Conservation (phyloP, 345 rosid species). For the Noccaea caerulescens region DNA sequence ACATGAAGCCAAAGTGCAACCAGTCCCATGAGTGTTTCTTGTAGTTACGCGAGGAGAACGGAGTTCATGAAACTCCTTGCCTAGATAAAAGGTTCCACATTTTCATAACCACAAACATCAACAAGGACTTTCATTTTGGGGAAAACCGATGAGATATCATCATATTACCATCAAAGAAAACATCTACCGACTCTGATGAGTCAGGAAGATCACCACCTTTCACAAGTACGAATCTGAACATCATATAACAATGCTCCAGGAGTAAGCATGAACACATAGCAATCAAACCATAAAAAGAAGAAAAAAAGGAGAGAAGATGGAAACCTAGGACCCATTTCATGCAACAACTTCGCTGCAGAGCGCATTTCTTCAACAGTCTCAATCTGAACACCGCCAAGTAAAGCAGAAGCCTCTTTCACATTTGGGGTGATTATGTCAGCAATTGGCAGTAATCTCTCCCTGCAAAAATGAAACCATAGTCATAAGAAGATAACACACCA, state of each 20-base stretch:
- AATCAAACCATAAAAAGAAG: conserved; percentile 4
- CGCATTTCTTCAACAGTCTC: conserved; percentile 76
- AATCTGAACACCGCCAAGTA: conserved; percentile 67
- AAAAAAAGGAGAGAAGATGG: conserved; percentile 24
- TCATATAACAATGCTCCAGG: not conserved
- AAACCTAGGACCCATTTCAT: conserved; percentile 85
- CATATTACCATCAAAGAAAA: conserved; percentile 70
- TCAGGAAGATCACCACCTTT: conserved; percentile 96
- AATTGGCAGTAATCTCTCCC: conserved; percentile 81
- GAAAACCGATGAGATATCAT: not conserved
- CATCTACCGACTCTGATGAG: conserved; percentile 84
- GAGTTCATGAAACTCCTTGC: conserved; percentile 66
- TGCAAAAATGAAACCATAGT: conserved; percentile 46
- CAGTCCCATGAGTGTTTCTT: conserved; percentile 90
- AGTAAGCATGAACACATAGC: conserved; percentile 4
- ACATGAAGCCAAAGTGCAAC: conserved; percentile 96
- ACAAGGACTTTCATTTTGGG: conserved; percentile 7
- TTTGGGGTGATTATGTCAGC: conserved; percentile 92
- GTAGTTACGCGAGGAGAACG: conserved; percentile 70
- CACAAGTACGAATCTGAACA: conserved; percentile 78
- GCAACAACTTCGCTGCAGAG: conserved; percentile 71
- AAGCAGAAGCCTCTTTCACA: conserved; percentile 86
- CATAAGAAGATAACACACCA: not conserved
- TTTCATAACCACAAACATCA: conserved; percentile 10
- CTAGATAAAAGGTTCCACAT: conserved; percentile 44